Base-by-base conservation (phyloP, 2,329 filamentous ascomycete genomes). In the Atkinsonella texensis region DNA sequence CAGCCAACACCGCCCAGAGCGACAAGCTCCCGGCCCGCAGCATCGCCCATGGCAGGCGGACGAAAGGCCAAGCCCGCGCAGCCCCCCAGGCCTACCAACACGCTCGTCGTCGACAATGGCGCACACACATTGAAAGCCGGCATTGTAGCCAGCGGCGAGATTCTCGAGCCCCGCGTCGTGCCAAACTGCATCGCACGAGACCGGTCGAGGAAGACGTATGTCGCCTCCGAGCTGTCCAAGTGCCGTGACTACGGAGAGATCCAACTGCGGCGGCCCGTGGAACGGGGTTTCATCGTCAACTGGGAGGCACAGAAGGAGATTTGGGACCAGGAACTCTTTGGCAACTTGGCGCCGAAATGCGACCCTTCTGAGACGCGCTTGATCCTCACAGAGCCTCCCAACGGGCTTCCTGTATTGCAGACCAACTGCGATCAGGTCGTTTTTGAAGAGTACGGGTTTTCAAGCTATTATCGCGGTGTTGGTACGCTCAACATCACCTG, bases 251-350 rank as follows among this genome's bases (percentile, higher is more conserved):
- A 89, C 71, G 89, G 89, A 57, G 91, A 96, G 65, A 81, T 94
- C 18, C 78, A 81, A 9, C 95, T 96, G 62, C 80, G 91, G 1
- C 76, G 91, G 0, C 93, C 93, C 0, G 87, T 97, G 1, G 93
- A 98, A 68, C 94, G 90, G 68, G 93, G 93, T 8, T 97, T 87
- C 63, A 76, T 97, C 48, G 90, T 97, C 55, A 96, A 91, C 63
- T 98, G 93, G 93, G 93, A 98, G 68, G 84, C 86, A 0, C 81
- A 98, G 71, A 91, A 88, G 68, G 90, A 93, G 62, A 88, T 98
- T 49, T 98, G 93, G 93, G 89, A 96, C 62, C 81, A 84, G 59
- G 84, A 90, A 54, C 87, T 97, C 62, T 84, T 95, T 59, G 72
- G 77, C 53, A 80, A 80, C 57, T 81, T 81, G n/a, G 74, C 76